Evolutionary conservation across 345 rosid genomes (phyloP).

Genomic region (Acer yangbiense): DNA sequence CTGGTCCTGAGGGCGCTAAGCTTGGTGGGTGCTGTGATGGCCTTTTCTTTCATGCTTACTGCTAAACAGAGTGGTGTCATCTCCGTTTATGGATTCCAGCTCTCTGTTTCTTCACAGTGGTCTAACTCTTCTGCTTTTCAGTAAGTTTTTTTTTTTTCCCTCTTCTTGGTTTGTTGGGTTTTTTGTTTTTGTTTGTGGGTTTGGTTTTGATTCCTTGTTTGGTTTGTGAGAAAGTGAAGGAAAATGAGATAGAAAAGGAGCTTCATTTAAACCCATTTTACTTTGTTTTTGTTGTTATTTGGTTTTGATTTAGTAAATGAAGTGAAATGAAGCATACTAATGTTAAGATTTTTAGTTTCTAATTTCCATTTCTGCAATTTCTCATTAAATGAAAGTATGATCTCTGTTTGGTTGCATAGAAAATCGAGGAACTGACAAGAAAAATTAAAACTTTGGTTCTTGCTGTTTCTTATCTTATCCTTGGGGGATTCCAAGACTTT

Average conservation of each 20-base stretch:
- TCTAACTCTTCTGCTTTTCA: constrained; percentile 71
- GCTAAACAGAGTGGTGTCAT: constrained; percentile 61
- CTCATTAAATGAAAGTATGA: not conserved
- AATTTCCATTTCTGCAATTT: not conserved
- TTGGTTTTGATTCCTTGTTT: constrained; percentile 16
- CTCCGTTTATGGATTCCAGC: constrained; percentile 62
- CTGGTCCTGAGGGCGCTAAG: constrained; percentile 52
- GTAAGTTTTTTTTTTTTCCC: constrained; percentile 39
- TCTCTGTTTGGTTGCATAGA: constrained; percentile 6
- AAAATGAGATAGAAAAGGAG: not conserved
- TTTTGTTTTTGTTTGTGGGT: not conserved
- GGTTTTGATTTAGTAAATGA: not conserved
- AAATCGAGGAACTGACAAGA: not conserved
- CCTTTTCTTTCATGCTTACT: constrained; percentile 68
- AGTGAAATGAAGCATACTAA: not conserved
- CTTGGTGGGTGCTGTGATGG: constrained; percentile 47
- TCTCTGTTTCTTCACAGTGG: constrained; percentile 73
- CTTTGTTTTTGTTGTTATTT: not conserved
- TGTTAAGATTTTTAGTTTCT: not conserved
- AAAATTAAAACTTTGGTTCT: not conserved
- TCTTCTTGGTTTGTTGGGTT: not conserved
- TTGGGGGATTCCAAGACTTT: not conserved
- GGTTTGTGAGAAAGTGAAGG: constrained; percentile 24
- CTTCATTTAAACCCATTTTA: not conserved
- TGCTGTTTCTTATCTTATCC: not conserved